Evolutionary conservation across 169 alveolate genomes (phyloP), one percentile per base, ranked within the genome.

Genomic region (Cyclospora cayetanensis): DNA sequence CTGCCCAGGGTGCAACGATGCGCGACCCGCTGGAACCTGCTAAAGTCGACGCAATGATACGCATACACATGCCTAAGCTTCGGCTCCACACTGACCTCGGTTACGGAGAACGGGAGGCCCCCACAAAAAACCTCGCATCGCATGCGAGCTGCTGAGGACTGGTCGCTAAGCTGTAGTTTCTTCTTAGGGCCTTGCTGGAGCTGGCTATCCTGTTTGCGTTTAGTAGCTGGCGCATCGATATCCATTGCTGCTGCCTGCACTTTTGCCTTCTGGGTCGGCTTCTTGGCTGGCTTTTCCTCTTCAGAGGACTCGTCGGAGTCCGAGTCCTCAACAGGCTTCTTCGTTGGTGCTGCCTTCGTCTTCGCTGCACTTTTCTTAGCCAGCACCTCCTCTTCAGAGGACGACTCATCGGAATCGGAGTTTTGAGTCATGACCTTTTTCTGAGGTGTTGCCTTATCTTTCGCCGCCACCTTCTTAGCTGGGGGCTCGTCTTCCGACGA

Each of bases 61-160:
- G 18, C 31, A 37, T 0, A 84, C 63, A 55, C 5, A 39, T 31
- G 35, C 29, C 22, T 42, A 4, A 27, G 43, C 34, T 12, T 9
- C 0, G 15, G 37, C 12, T 15, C 27, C 15, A 0, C 20, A 82
- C 95, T 80, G 39, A 97, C 94, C 65, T 97, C 99, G 1, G 98
- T 97, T 3, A 94, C 93, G 22, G 95, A 83, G 86, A 93, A 96
- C 3, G 99, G 98, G 2, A 97, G 91, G 65, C 97, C 97, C 15
- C 98, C 98, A 63, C 98, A 97, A 91, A 95, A 97, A 25, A 97
- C 95, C 52, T 96, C 97, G 87, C 93, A 85, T 31, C 97, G 92
- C 89, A 79, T 79, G 37, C 89, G 89, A 20, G 43, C 74, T 1
- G 89, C 72, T n/a, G 89, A 52, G 66, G 89, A 79, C 41, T 50